A percentile compares a stretch with the other conserved stretches of the same genome.
Evolutionary conservation across 2,329 filamentous ascomycete genomes (phyloP).

Genomic region (Dactylonectria estremocensis): DNA sequence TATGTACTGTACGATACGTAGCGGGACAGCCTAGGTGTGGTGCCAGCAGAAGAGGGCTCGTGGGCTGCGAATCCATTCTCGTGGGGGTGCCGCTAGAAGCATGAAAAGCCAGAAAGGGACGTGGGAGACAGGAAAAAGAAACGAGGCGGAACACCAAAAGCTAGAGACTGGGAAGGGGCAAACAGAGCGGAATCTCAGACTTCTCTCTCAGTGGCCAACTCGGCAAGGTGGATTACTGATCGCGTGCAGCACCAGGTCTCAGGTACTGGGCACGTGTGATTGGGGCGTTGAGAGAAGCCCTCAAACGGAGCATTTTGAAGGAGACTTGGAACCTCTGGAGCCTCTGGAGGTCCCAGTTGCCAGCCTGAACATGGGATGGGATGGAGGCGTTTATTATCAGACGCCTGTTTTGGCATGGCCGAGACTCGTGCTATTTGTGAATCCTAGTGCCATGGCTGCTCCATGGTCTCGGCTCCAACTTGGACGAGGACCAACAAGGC

Average conservation of each 20-base stretch:
- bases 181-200: constrained; percentile 8
- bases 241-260: constrained; percentile 3
- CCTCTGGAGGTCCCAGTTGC: neutral
- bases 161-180: constrained; percentile 6
- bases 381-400: neutral
- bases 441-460: constrained; percentile 1
- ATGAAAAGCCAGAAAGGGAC: neutral
- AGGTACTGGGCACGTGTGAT: constrained; percentile 25
- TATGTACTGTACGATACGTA: neutral
- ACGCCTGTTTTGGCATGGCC: neutral
- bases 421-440: neutral
- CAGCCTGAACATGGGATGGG: neutral
- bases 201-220: neutral
- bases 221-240: constrained; percentile 16
- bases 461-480: neutral
- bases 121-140: constrained; percentile 2
- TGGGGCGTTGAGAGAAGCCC: neutral
- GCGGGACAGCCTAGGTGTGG: neutral
- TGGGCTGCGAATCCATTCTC: neutral
- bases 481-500: no score
- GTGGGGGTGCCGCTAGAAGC: constrained; percentile 1
- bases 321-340: neutral
- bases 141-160: neutral
- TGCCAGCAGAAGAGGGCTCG: neutral
- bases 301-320: no score